A percentile compares a stretch with the other conserved stretches of the same genome.
Evolutionary conservation across 2,329 filamentous ascomycete genomes (phyloP).

Genomic region (Onygenales sp.): DNA sequence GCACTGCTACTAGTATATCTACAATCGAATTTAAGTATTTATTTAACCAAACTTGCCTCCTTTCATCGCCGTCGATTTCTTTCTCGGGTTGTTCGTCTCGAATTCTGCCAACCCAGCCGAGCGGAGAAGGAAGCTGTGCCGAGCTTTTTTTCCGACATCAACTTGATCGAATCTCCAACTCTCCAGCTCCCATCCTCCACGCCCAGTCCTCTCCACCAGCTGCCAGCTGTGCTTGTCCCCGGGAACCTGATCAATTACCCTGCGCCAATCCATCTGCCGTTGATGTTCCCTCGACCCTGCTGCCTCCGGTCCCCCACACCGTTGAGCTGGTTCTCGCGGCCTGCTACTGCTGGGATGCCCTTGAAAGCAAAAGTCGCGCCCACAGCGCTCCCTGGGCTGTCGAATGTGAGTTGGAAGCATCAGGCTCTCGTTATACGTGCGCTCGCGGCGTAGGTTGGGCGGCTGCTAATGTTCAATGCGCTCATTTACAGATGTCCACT

Average conservation of each 20-base stretch:
- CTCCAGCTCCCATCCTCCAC: background rate
- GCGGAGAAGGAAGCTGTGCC: conserved; percentile 11
- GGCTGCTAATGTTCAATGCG: background rate
- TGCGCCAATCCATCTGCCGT: conserved; percentile 12
- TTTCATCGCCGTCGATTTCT: too few species aligned
- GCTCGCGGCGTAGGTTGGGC: background rate
- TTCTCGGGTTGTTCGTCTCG: too few species aligned
- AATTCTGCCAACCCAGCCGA: conserved; percentile 20
- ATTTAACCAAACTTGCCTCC: too few species aligned
- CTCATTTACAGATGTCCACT: conserved; percentile 34
- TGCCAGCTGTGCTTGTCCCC: background rate
- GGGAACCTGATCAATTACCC: background rate
- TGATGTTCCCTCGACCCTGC: conserved; percentile 36
- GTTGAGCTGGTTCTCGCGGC: conserved; percentile 39
- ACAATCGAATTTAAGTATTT: too few species aligned
- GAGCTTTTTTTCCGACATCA: conserved; percentile 4
- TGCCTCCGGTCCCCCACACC: conserved; percentile 29
- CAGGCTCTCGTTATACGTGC: conserved; percentile 8
- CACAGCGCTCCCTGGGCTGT: conserved; percentile 44
- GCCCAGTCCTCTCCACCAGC: too few species aligned
- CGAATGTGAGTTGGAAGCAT: conserved; percentile 38
- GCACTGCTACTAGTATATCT: too few species aligned
- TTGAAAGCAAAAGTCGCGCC: conserved; percentile 65
- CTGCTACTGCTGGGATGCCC: conserved; percentile 54
- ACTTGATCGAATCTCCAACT: background rate